A percentile compares a stretch with the other conserved stretches of the same genome.
phyloP scores from a whole-genome alignment of 805 yeast genomes.

The Metschnikowia similis region DNA sequence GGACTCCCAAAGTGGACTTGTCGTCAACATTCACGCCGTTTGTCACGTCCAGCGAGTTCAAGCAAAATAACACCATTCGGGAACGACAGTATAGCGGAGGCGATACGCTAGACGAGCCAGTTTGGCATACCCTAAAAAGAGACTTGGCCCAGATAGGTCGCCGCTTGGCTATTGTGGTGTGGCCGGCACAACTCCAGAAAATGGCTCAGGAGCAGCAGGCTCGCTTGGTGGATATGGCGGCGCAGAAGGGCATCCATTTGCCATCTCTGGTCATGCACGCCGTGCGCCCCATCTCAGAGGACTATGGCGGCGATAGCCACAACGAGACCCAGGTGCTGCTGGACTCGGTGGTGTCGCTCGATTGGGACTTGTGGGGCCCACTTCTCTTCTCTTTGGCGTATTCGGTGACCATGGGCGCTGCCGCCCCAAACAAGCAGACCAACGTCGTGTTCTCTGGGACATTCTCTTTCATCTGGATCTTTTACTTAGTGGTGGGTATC shows the following conservation, averaged over 20 bases:
- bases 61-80: constrained; percentile 17
- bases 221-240: constrained; percentile 32
- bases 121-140: constrained; percentile 46
- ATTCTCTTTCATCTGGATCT: constrained; percentile 60
- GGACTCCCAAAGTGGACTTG: constrained; percentile 19
- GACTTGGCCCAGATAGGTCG: constrained; percentile 35
- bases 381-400: constrained; percentile 55
- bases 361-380: constrained; percentile 74
- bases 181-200: constrained; percentile 40
- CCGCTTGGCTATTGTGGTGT: constrained; percentile 36
- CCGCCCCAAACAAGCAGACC: constrained; percentile 43
- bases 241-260: constrained; percentile 30
- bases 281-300: constrained; percentile 6
- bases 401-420: constrained; percentile 48
- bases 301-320: constrained; percentile 6
- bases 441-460: constrained; percentile 58
- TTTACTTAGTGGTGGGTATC: constrained; percentile 55
- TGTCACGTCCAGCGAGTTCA: constrained; percentile 11
- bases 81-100: constrained; percentile 63
- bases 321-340: constrained; percentile 9
- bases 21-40: constrained; percentile 16
- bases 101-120: constrained; percentile 71
- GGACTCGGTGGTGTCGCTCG: constrained; percentile 25
- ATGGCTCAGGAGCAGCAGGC: constrained; percentile 34
- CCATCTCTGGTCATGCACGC: constrained; percentile 30